Evolutionary conservation across 169 alveolate genomes (phyloP).

Genomic region (Neospora caninum): DNA sequence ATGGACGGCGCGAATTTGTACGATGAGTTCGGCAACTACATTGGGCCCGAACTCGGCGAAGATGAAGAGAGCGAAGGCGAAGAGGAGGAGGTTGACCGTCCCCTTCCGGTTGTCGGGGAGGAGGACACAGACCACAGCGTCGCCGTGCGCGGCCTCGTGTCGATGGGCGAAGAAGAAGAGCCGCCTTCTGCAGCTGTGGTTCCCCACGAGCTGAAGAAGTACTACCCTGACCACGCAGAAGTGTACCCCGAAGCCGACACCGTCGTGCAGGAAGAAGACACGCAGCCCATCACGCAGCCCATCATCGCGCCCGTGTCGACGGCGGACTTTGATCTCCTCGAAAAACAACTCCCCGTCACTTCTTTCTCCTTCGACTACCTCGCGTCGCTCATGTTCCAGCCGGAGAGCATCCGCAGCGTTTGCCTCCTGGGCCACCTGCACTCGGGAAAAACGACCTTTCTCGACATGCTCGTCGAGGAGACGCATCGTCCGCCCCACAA

Average conservation of each 20-base stretch:
- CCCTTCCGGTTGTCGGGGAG: slow-evolving; percentile 70
- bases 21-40: slow-evolving; percentile 99
- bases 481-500: slow-evolving; percentile 81
- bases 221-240: slow-evolving; percentile 93
- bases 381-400: slow-evolving; percentile 91
- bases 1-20: slow-evolving; percentile 71
- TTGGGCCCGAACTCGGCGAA: slow-evolving; percentile 92
- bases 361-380: slow-evolving; percentile 93
- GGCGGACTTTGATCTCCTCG: slow-evolving; percentile 88
- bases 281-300: slow-evolving; percentile 98
- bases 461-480: slow-evolving; percentile 95
- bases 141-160: slow-evolving; percentile 69
- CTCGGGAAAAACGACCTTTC: slow-evolving; percentile 97
- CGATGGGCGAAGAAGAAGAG: slow-evolving; percentile 75
- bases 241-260: slow-evolving; percentile 93
- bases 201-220: slow-evolving; percentile 94
- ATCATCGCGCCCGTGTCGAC: slow-evolving; percentile 94
- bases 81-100: slow-evolving; percentile 80
- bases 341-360: slow-evolving; percentile 87
- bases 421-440: slow-evolving; percentile 97
- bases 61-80: slow-evolving; percentile 73
- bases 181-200: slow-evolving; percentile 78
- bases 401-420: slow-evolving; percentile 93
- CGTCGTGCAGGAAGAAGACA: slow-evolving; percentile 95
- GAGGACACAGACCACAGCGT: slow-evolving; percentile 56